Percentiles rank a stretch among this genome's conserved stretches.
Conservation (phyloP, 495 filamentous ascomycete genomes). For the Penicillium lividum region DNA sequence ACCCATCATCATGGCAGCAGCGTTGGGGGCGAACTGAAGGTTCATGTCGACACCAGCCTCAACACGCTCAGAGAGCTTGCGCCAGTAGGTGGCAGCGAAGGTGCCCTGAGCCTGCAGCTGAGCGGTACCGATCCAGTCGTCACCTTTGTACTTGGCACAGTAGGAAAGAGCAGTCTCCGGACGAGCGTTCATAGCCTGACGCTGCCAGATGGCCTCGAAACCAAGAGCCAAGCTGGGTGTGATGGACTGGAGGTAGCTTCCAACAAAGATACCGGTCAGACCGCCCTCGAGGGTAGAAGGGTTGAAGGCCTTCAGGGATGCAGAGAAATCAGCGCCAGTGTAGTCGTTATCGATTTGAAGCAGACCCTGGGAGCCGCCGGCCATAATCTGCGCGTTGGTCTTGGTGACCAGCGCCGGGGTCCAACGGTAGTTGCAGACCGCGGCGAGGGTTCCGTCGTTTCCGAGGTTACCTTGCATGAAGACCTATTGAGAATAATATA, state of each 20-base stretch:
- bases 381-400: conserved; percentile 76
- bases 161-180: conserved; percentile 88
- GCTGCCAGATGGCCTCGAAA: conserved; percentile 92
- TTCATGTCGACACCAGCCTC: conserved; percentile 96
- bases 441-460: conserved; percentile 79
- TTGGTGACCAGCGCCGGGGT: conserved; percentile 74
- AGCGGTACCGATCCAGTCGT: conserved; percentile 87
- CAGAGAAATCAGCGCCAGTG: conserved; percentile 86
- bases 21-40: conserved; percentile 71
- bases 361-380: conserved; percentile 66
- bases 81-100: conserved; percentile 93
- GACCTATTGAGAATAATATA: conserved; percentile 54
- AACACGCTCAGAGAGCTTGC: conserved; percentile 87
- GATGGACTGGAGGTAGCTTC: conserved; percentile 90
- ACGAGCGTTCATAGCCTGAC: conserved; percentile 69
- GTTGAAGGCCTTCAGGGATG: conserved; percentile 87
- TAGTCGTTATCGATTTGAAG: conserved; percentile 93
- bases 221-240: conserved; percentile 87
- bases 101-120: conserved; percentile 83
- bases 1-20: conserved; percentile 66
- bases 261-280: conserved; percentile 91
- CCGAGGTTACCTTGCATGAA: conserved; percentile 96
- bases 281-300: conserved; percentile 90
- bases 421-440: conserved; percentile 90
- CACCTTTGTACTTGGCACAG: conserved; percentile 81